Conservation (phyloP, 805 yeast genomes). For the Dipodascus albidus region DNA sequence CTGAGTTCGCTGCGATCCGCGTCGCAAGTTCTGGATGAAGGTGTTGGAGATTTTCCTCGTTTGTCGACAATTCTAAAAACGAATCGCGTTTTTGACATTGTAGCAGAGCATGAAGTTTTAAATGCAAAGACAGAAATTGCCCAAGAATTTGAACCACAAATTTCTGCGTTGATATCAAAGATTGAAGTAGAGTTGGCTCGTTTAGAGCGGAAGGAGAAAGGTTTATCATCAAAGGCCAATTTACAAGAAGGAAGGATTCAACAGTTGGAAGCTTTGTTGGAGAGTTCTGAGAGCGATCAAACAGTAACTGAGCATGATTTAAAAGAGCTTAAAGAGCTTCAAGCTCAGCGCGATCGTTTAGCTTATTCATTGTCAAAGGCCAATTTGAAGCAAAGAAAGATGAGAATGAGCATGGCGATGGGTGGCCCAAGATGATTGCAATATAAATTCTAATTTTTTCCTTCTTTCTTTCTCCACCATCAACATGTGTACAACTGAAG, state of each 20-base stretch:
- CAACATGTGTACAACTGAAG: neutral
- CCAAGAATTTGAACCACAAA: constrained; percentile 21
- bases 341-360: constrained; percentile 14
- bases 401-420: constrained; percentile 12
- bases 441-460: neutral
- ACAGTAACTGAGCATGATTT: constrained; percentile 7
- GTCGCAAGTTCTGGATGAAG: neutral
- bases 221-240: constrained; percentile 18
- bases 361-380: constrained; percentile 14
- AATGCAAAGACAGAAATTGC: constrained; percentile 16
- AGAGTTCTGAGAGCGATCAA: neutral
- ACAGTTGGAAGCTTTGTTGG: constrained; percentile 6
- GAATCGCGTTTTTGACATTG: constrained; percentile 17
- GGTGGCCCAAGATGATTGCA: neutral
- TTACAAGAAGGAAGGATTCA: constrained; percentile 20
- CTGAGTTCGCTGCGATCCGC: constrained; percentile 1
- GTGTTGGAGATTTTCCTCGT: neutral
- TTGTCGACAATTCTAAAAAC: neutral
- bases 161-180: constrained; percentile 13
- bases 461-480: neutral
- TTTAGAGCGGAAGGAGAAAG: constrained; percentile 18
- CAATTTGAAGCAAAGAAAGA: constrained; percentile 15
- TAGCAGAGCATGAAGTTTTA: constrained; percentile 18
- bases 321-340: constrained; percentile 11
- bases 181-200: constrained; percentile 17